A percentile compares a stretch with the other conserved stretches of the same genome.
phyloP scores from a whole-genome alignment of 257 asterid species.

The Solanum chiquidenum region DNA sequence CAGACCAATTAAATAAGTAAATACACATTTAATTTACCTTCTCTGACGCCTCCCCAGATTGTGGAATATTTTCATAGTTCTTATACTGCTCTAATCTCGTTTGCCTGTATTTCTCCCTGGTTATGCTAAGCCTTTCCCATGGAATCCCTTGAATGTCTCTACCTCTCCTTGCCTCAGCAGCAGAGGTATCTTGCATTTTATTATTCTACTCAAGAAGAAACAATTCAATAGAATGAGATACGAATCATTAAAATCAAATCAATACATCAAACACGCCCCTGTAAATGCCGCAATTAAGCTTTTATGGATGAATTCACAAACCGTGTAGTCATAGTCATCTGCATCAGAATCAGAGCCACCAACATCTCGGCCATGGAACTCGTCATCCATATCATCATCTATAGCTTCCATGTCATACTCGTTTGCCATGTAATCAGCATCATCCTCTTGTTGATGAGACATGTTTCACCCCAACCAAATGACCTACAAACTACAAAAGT shows the following conservation, averaged over 20 bases:
- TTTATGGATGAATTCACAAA: conserved; percentile 12
- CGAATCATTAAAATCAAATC: neutral
- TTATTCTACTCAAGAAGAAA: conserved; percentile 30
- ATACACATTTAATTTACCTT: conserved; percentile 28
- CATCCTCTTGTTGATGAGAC: conserved; percentile 44
- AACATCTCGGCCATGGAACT: conserved; percentile 38
- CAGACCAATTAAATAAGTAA: neutral
- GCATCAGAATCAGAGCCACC: conserved; percentile 78
- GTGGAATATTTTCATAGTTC: conserved; percentile 79
- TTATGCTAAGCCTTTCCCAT: conserved; percentile 79
- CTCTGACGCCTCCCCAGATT: conserved; percentile 58
- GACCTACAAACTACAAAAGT: neutral
- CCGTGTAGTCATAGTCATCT: conserved; percentile 63
- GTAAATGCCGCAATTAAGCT: neutral
- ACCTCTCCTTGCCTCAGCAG: conserved; percentile 81
- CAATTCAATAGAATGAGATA: neutral
- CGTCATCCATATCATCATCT: conserved; percentile 56
- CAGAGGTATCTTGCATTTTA: conserved; percentile 68
- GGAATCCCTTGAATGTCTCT: conserved; percentile 97
- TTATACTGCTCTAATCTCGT: conserved; percentile 76
- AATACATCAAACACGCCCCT: neutral
- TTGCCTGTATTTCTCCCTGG: conserved; percentile 69
- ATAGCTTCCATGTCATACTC: conserved; percentile 79
- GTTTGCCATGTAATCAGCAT: conserved; percentile 70
- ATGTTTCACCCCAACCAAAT: conserved; percentile 25